Evolutionary conservation across 768 basidiomycete genomes (phyloP), one percentile per base, ranked within the genome.

Genomic region (Lepiota brunneoincarnata): DNA sequence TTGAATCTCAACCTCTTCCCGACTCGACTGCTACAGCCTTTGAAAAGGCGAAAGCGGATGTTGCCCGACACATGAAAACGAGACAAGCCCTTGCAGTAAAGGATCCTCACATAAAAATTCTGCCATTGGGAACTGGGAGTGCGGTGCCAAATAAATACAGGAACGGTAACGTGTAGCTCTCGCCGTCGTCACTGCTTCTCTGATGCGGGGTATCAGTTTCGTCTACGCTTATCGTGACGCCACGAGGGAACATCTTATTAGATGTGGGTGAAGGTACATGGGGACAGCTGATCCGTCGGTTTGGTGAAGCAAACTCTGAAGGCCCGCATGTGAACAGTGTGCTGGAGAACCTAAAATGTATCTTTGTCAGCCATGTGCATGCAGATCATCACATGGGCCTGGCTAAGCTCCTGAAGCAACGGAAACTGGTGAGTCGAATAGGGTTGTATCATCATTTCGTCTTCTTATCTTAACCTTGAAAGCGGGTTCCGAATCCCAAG

Each of bases 201-300:
- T 54, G n/a, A 49, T 28, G 26, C n/a, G 18, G 17, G 31, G 6
- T 37, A 9, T 23, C 54, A 90, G 89, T 90, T 2, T 89, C 89
- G 14, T 78, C 86, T 0, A 93, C 89, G 0, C 76, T 95, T 4
- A 71, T 98, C 5, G 77, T 78, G 44, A 84, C 95, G 34, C 93
- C 95, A 0, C 69, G 72, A 0, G 91, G 91, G 0, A 84, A 80
- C 56, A 70, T 97, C 31, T 71, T 98, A n/a, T 77, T 98, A 2
- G 96, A 98, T 59, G 80, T 80, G 0, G 96, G 96, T 0, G 96
- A 98, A 71, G 94, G 93, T 0, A 93, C 94, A 0, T 89, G 87
- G 78, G 94, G 94, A 1, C 96, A 98, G 63, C 77, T 98, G 3
- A 76, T 77, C 2, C 79, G 96, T 3, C 80, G 85, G 44, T 95